Base-by-base conservation (phyloP, 2,329 filamentous ascomycete species). In the Ophiostoma himal-ulmi region DNA sequence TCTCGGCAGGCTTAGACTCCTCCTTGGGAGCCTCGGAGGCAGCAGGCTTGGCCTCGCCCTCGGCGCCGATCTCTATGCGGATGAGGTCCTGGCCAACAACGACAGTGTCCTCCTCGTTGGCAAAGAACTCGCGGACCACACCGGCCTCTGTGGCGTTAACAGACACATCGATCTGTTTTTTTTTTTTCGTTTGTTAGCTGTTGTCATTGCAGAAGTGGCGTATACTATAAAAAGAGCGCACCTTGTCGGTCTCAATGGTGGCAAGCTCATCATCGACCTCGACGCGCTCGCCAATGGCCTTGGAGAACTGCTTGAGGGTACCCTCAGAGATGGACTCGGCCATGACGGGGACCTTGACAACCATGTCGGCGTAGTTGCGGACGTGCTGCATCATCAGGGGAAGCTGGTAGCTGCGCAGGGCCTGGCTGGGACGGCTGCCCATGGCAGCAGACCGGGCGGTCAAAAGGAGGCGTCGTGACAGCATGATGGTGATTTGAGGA, bases 241-340 rank as follows among this genome's bases (percentile, higher is more conserved):
- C 92, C 89, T 99, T 99, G 86, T 99, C 95, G 17, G 95, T 99
- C 82, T 99, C 95, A 78, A 99, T 99, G 68, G 94, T 97, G 41
- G 95, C 95, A 80, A 99, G 94, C 80, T 99, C 95, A 82, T 98
- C 95, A 78, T 99, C 95, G 77, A 90, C 90, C 83, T 96, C 93
- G 69, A 99, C 94, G 76, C 89, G 94, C 79, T 99, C 95, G 77
- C 95, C 95, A 76, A 97, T 84, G 82, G 94, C 80, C 80, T 98
- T 98, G 77, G 88, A 91, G 84, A 94, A 98, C 79, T 97, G 93
- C 83, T 97, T 97, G 77, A 99, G 81, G 30, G 95, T 99, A 73
- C 95, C 95, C 81, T 99, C 95, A 64, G 93, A 96, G 80, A 99
- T 98, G 68, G 95, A 98, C 82, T 99, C 95, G 74, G 95, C 95